Conservation (phyloP, 805 yeast genomes). For the Ogataea pini region DNA sequence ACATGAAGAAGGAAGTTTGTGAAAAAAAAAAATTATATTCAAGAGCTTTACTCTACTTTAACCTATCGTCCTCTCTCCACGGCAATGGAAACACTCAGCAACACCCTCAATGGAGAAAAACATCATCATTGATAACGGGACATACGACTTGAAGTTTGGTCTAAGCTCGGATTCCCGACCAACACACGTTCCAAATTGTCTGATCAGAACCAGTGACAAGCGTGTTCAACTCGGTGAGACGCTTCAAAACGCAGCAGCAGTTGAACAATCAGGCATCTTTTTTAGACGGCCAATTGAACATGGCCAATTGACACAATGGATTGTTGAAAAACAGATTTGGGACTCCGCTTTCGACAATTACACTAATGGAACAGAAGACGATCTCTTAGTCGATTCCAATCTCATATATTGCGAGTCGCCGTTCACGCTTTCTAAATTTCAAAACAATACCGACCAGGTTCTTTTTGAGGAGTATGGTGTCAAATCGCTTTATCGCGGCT, state of each 20-base stretch:
- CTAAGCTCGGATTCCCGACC: conserved; percentile 46
- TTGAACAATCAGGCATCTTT: conserved; percentile 74
- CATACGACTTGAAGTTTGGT: conserved; percentile 76
- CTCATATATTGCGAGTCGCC: conserved; percentile 80
- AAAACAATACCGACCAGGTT: conserved; percentile 85
- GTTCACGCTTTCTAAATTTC: conserved; percentile 75
- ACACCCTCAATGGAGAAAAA: conserved; percentile 16
- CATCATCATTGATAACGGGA: conserved; percentile 86
- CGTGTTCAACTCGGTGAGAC: conserved; percentile 66
- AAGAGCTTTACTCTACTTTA: too few relatives aligned
- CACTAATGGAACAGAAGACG: conserved; percentile 37
- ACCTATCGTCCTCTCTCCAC: too few relatives aligned
- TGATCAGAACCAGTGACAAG: conserved; percentile 76
- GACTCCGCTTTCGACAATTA: conserved; percentile 61
- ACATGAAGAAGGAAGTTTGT: too few relatives aligned
- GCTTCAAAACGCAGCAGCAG: conserved; percentile 35
- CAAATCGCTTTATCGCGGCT: conserved; percentile 64
- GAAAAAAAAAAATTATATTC: too few relatives aligned
- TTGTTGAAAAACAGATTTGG: conserved; percentile 85
- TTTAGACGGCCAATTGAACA: conserved; percentile 83
- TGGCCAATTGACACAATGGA: conserved; percentile 92
- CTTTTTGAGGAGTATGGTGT: conserved; percentile 93
- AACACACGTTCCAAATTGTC: conserved; percentile 60
- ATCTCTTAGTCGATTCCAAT: conserved; percentile 52
- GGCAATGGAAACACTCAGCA: background rate